These are phyloP conservation scores for Globisporangium heterothallicum DNA, from an alignment of 352 stramenopile genomes.

Conservation along the genomic window DNA sequence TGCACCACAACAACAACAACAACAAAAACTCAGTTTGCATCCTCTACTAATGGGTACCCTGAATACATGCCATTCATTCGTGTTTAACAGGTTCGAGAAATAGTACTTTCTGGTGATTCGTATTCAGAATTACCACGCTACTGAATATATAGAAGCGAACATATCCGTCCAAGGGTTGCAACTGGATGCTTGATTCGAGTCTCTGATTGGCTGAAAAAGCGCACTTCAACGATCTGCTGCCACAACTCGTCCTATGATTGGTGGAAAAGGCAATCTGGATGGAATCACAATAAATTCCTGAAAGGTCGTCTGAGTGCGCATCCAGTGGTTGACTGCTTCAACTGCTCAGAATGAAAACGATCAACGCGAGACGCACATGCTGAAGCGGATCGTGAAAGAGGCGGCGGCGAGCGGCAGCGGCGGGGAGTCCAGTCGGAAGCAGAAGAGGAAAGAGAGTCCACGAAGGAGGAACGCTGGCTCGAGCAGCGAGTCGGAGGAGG, in stretches of 20 bases:
- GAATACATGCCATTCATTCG: not conserved
- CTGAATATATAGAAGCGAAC: not conserved
- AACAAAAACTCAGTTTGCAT: not conserved
- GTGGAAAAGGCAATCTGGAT: not conserved
- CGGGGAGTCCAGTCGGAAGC: conserved; percentile 2
- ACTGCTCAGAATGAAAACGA: no score
- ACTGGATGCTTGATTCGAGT: conserved; percentile 3
- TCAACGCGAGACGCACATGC: no score
- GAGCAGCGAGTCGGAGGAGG: conserved; percentile 2
- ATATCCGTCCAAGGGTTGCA: not conserved
- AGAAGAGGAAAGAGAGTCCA: not conserved
- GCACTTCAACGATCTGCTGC: conserved; percentile 8
- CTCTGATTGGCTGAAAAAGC: conserved; percentile 10
- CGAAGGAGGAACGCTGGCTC: not conserved
- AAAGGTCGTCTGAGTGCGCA: no score
- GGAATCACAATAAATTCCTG: not conserved
- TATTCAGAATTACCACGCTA: not conserved
- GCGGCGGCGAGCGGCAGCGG: conserved; percentile 10
- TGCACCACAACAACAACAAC: conserved; percentile 1
- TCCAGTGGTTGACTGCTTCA: no score
- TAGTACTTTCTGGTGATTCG: not conserved
- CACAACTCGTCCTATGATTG: conserved; percentile 6
- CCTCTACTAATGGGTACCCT: not conserved
- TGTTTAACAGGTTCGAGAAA: not conserved
- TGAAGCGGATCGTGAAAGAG: conserved; percentile 28